Evolutionary conservation across 2,329 filamentous ascomycete species (phyloP).

Genomic region (Escovopsis weberi): DNA sequence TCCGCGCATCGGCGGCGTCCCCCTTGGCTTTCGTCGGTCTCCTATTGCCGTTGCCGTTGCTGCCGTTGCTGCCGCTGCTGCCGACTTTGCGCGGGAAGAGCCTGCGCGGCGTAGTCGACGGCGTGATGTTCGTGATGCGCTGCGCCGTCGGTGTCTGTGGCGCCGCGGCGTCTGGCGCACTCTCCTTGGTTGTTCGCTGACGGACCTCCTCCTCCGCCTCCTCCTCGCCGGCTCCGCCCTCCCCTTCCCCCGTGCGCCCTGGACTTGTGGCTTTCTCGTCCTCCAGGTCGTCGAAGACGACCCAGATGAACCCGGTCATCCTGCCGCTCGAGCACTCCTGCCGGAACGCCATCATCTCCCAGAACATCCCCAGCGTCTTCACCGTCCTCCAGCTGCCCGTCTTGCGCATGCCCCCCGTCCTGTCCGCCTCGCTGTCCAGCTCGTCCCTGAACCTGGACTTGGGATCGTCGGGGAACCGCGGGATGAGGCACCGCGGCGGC

Average conservation of each 20-base stretch:
- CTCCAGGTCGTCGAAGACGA: slow-evolving; percentile 56
- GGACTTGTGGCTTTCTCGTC: neutral
- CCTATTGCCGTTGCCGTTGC: neutral
- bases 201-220: neutral
- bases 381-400: slow-evolving; percentile 71
- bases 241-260: too few relatives aligned
- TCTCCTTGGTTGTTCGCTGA: slow-evolving; percentile 6
- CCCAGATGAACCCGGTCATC: slow-evolving; percentile 88
- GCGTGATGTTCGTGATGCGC: slow-evolving; percentile 11
- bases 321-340: slow-evolving; percentile 91
- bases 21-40: neutral
- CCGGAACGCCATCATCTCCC: slow-evolving; percentile 95
- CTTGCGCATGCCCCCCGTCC: slow-evolving; percentile 37
- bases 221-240: neutral
- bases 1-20: slow-evolving; percentile 1
- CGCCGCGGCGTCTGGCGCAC: slow-evolving; percentile 4
- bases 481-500: slow-evolving; percentile 72
- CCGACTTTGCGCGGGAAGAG: slow-evolving; percentile 16
- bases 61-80: neutral
- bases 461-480: slow-evolving; percentile 86
- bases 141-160: slow-evolving; percentile 21
- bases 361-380: slow-evolving; percentile 76
- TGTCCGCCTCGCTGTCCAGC: slow-evolving; percentile 66
- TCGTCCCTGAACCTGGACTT: slow-evolving; percentile 84
- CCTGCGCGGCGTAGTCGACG: slow-evolving; percentile 19